Evolutionary conservation across 78 protist species (phyloP), one percentile per base, ranked within the genome.

Genomic region (Dictyostelium discoideum): DNA sequence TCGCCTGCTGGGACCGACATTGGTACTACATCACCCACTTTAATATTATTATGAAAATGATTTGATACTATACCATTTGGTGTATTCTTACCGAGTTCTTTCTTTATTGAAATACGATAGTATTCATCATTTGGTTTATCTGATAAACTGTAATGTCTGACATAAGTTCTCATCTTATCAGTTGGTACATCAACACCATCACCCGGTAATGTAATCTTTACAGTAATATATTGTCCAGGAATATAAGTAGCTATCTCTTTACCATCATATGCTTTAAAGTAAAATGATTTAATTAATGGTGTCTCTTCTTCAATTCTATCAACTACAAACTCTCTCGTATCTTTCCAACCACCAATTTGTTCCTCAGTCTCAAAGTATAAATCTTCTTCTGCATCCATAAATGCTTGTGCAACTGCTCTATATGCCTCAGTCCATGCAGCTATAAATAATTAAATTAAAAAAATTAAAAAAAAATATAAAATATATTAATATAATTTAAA

Each of bases 321-420:
- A 39, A 85, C 74, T 16, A 9, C 54, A 74, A 85, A 85, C 4
- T 69, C 80, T 63, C 90, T 69, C 2, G 48, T 29, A n/a, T 44
- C 90, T 13, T 48, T 32, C 90, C 90, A 85, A 37, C 90, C 90
- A 85, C 90, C 90, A n/a, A n/a, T 60, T 39, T 40, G 24, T 20
- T 63, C 37, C 11, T 57, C 90, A 44, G 63, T 24, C 24, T 85
- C 76, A 44, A 39, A 37, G n/a, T 85, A 85, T 74, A 85, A 32
- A 20, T 85, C 83, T 69, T 65, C 29, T 44, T 85, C 90, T 40
- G 65, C 79, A 20, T 85, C 42, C 63, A 65, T 72, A 24, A 85
- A 85, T 39, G 76, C 73, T 40, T 72, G 65, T 22, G 83, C 82
- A 20, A 85, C 26, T n/a, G 74, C 24, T 18, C 67, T 48, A 44